Evolutionary conservation across 2,329 filamentous ascomycete species (phyloP), one percentile per base, ranked within the genome.

Genomic region (Ilyonectria destructans): DNA sequence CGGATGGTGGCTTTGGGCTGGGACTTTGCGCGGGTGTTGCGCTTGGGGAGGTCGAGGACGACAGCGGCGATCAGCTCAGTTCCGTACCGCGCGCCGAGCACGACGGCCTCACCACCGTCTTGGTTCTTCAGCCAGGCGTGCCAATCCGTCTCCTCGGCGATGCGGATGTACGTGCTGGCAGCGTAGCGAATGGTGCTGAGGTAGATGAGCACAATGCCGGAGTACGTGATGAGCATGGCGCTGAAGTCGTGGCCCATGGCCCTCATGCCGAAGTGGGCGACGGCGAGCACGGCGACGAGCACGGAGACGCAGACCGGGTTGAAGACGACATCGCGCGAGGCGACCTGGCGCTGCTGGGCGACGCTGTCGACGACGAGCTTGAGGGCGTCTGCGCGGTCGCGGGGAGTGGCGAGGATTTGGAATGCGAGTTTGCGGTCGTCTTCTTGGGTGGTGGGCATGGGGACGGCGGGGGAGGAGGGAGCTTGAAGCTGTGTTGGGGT

Each of bases 291-390:
- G 2, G 80, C 77, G 46, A 81, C 71, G 19, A 90, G 82, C 13
- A 83, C 77, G 6, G 85, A 80, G 1, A 90, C 73, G 52, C 84
- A 82, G 23, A 86, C 77, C 0, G 88, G 89, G 80, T 94, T 89
- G 76, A 88, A 88, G 70, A 94, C 85, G 68, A 96, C 82, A 68
- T 88, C 83, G 57, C 84, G 83, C 15, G 90, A 89, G 8, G 93
- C 90, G 5, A 87, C 80, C 79, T 94, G 91, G 60, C 93, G 91
- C 82, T 96, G 94, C 78, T 97, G 92, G 29, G 93, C 93, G 63
- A 97, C 90, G 71, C 91, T 93, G 82, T 96, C 93, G 60, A 93
- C 91, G 54, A 97, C 86, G 19, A 97, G 87, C 69, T 88, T 88
- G 62, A 97, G 85, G 13, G 91, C 92, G 64, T 89, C 86, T 70